Evolutionary conservation across 2,329 filamentous ascomycete genomes (phyloP).

Genomic region (Colletotrichum melonis): DNA sequence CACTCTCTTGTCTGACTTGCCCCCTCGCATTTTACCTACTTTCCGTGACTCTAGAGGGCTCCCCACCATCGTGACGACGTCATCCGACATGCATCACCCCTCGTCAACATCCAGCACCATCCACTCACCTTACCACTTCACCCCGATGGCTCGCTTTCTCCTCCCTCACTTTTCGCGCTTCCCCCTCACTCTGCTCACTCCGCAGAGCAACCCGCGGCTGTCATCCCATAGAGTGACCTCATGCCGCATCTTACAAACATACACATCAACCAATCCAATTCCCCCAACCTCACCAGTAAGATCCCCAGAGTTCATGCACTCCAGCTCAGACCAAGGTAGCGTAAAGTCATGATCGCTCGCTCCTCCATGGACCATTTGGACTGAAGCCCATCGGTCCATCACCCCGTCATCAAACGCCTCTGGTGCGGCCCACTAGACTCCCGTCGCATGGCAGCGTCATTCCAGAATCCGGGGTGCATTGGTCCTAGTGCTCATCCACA

Average conservation of each 20-base stretch:
- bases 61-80: constrained; percentile 30
- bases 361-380: neutral
- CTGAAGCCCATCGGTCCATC: constrained; percentile 16
- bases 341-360: neutral
- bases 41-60: neutral
- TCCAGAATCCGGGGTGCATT: constrained; percentile 22
- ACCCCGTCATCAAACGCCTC: constrained; percentile 16
- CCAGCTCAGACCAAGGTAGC: neutral
- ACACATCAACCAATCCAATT: neutral
- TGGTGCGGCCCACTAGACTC: neutral
- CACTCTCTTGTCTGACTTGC: neutral
- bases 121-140: neutral
- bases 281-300: neutral
- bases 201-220: constrained; percentile 13
- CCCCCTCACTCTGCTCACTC: neutral
- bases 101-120: constrained; percentile 5
- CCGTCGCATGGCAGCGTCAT: neutral
- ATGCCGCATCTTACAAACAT: neutral
- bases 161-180: neutral
- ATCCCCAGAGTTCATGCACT: constrained; percentile 19
- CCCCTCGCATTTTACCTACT: neutral
- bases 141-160: neutral
- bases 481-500: neutral
- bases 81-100: constrained; percentile 32
- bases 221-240: constrained; percentile 25